A percentile compares a stretch with the other conserved stretches of the same genome.
Conservation (phyloP, 345 rosid species). For the Rhodamnia argentea region DNA sequence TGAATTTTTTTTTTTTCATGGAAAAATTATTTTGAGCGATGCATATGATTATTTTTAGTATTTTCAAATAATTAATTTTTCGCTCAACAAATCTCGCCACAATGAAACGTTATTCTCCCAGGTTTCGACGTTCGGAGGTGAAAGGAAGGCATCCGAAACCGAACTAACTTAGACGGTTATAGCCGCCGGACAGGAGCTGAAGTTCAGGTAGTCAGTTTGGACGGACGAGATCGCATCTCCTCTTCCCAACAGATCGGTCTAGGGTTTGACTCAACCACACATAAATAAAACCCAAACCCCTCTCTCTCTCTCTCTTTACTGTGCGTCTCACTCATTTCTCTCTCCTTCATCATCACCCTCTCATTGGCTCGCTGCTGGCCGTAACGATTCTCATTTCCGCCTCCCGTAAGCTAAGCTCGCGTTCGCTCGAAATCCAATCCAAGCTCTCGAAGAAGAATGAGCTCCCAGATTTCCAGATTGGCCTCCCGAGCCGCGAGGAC, state of each 20-base stretch:
- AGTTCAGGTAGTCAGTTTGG: neutral
- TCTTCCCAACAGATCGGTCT: neutral
- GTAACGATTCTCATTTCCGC: neutral
- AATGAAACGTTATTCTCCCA: no score
- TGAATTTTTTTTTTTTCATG: no score
- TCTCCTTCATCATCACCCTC: neutral
- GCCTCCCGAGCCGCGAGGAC: constrained; percentile 74
- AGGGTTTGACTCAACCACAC: constrained; percentile 3
- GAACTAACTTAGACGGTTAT: neutral
- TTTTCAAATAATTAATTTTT: no score
- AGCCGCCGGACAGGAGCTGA: neutral
- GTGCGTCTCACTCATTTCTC: no score
- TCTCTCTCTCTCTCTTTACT: neutral
- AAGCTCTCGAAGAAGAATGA: constrained; percentile 30
- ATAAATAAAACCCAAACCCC: neutral
- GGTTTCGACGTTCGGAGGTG: neutral
- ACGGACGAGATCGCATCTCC: neutral
- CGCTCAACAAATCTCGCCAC: no score
- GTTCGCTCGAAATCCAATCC: neutral
- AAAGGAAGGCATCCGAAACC: neutral
- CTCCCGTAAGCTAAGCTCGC: neutral
- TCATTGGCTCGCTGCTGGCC: neutral
- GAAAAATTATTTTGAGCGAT: no score
- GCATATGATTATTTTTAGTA: no score
- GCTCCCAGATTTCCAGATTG: constrained; percentile 64